Evolutionary conservation across 2,329 filamentous ascomycete species (phyloP).

Genomic region (Cytospora schulzeri): DNA sequence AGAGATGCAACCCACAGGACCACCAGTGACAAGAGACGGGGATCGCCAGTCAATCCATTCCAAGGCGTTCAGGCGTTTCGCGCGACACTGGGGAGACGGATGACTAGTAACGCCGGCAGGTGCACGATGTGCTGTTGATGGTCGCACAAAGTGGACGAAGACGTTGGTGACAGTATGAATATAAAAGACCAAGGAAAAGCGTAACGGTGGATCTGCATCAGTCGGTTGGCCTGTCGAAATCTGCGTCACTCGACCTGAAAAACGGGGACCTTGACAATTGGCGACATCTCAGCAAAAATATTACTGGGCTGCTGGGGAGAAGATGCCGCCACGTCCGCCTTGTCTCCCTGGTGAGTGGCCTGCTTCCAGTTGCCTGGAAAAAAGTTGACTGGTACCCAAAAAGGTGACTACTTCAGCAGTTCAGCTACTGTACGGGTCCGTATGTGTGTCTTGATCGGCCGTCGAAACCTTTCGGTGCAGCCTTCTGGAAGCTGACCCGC

Average conservation of each 20-base stretch:
- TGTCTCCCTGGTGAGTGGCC: neutral
- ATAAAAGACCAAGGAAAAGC: neutral
- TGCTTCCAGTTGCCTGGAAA: neutral
- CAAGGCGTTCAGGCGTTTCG: neutral
- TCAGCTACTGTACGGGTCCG: too few relatives aligned
- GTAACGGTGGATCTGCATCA: neutral
- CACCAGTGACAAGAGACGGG: neutral
- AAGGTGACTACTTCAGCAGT: neutral
- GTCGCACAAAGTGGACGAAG: neutral
- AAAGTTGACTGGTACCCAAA: neutral
- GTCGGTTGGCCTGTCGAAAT: neutral
- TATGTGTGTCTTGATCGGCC: neutral
- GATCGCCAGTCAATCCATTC: neutral
- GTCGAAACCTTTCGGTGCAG: neutral
- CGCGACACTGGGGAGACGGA: neutral
- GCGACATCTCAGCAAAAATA: neutral
- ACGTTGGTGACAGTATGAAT: neutral
- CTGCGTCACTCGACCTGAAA: conserved; percentile 1
- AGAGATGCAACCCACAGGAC: neutral
- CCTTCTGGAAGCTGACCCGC: neutral
- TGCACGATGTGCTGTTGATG: neutral
- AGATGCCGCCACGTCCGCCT: neutral
- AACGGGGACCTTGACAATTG: conserved; percentile 1
- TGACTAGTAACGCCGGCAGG: neutral
- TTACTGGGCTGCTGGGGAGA: neutral